A percentile compares a stretch with the other conserved stretches of the same genome.
phyloP scores from a whole-genome alignment of 495 filamentous ascomycete genomes.

The Ramalina peruviana region DNA sequence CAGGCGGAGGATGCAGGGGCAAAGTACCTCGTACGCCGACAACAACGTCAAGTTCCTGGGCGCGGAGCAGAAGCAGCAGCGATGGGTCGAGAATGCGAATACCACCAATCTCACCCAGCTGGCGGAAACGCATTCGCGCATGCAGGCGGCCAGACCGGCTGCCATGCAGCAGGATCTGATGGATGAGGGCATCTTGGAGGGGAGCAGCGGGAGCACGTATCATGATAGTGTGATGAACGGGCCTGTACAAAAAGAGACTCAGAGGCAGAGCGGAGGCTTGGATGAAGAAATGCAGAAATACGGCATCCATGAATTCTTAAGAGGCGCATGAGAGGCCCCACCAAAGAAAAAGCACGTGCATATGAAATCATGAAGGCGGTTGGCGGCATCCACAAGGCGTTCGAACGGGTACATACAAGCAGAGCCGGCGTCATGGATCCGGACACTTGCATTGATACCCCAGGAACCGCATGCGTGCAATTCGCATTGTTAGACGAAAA shows the following conservation, averaged over 20 bases:
- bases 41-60: slow-evolving; percentile 13
- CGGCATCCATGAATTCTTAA: slow-evolving; percentile 3
- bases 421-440: too few species aligned
- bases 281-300: slow-evolving; percentile 11
- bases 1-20: neutral
- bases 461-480: too few species aligned
- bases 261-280: neutral
- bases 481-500: too few species aligned
- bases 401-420: too few species aligned
- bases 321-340: too few species aligned
- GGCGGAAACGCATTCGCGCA: neutral
- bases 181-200: slow-evolving; percentile 8
- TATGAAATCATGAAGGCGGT: too few species aligned
- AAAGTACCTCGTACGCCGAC: neutral
- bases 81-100: slow-evolving; percentile 8
- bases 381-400: too few species aligned
- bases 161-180: slow-evolving; percentile 11
- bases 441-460: too few species aligned
- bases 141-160: neutral
- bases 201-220: neutral
- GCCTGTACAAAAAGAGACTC: neutral
- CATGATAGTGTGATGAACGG: neutral
- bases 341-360: too few species aligned
- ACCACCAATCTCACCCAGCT: neutral
- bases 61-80: slow-evolving; percentile 5